Evolutionary conservation across 225 moss, liverwort and hornwort genomes (phyloP).

Genomic region (Pseudisothecium myosuroides): DNA sequence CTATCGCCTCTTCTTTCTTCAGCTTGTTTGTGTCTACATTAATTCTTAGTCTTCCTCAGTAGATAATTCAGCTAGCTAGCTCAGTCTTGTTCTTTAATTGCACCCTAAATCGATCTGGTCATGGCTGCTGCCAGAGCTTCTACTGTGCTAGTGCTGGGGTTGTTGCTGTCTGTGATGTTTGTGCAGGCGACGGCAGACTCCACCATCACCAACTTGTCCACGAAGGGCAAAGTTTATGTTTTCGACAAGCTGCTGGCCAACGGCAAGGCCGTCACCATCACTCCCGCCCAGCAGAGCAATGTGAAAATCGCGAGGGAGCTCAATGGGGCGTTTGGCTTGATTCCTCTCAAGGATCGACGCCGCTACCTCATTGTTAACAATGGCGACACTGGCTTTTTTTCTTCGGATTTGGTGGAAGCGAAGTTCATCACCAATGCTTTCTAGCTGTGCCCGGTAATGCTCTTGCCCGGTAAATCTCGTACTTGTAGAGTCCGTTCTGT

Average conservation of each 20-base stretch:
- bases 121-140: background rate
- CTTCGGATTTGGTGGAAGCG: background rate
- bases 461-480: background rate
- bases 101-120: background rate
- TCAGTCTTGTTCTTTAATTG: too few species aligned
- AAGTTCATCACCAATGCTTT: background rate
- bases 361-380: background rate
- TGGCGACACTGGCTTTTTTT: background rate
- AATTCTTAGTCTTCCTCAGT: background rate
- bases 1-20: background rate
- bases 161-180: background rate
- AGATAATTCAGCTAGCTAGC: too few species aligned
- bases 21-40: background rate
- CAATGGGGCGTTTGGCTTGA: background rate
- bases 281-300: background rate
- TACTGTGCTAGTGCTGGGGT: background rate
- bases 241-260: background rate
- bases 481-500: background rate
- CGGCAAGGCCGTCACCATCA: background rate
- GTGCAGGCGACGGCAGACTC: background rate
- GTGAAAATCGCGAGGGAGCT: constrained; percentile 1
- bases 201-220: constrained; percentile 6
- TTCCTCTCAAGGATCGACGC: background rate
- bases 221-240: background rate
- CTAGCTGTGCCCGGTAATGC: background rate